These are phyloP conservation scores for Pythium myriotylum DNA, from an alignment of 352 stramenopile species.

Conservation along the genomic window DNA sequence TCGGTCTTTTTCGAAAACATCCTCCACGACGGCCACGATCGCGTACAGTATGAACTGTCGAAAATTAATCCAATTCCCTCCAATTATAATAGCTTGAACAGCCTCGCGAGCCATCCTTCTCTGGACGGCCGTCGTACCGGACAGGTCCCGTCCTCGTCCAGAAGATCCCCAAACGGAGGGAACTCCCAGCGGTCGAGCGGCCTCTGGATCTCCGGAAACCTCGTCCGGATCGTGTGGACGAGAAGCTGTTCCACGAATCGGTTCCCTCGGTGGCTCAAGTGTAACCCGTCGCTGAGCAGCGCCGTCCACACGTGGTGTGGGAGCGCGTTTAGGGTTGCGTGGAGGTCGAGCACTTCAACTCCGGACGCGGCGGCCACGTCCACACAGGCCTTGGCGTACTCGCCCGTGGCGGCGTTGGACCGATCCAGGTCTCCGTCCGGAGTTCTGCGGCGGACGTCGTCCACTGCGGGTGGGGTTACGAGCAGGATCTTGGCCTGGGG, in stretches of 20 bases:
- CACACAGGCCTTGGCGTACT: slow-evolving; percentile 49
- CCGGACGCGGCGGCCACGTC: slow-evolving; percentile 32
- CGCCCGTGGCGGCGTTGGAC: slow-evolving; percentile 35
- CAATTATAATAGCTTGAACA: no score
- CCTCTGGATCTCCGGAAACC: slow-evolving; percentile 9
- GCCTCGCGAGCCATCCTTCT: no score
- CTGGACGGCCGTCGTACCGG: neutral
- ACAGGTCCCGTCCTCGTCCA: neutral
- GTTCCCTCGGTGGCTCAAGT: slow-evolving; percentile 55
- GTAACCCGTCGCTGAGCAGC: slow-evolving; percentile 56
- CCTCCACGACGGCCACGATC: no score
- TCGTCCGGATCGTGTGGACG: neutral
- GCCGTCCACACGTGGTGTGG: slow-evolving; percentile 26
- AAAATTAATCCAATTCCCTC: no score
- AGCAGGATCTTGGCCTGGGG: slow-evolving; percentile 40
- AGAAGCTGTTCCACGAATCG: slow-evolving; percentile 40
- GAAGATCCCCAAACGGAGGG: neutral
- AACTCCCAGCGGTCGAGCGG: slow-evolving; percentile 9
- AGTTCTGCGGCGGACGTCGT: slow-evolving; percentile 30
- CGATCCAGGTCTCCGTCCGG: slow-evolving; percentile 34
- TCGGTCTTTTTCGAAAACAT: no score
- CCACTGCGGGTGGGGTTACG: slow-evolving; percentile 57
- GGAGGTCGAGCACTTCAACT: slow-evolving; percentile 43
- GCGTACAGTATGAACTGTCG: no score
- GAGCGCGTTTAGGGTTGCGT: slow-evolving; percentile 47